Evolutionary conservation across 1,139 yeast genomes (phyloP).

Genomic region (Debaryomyces psychrophilus): DNA sequence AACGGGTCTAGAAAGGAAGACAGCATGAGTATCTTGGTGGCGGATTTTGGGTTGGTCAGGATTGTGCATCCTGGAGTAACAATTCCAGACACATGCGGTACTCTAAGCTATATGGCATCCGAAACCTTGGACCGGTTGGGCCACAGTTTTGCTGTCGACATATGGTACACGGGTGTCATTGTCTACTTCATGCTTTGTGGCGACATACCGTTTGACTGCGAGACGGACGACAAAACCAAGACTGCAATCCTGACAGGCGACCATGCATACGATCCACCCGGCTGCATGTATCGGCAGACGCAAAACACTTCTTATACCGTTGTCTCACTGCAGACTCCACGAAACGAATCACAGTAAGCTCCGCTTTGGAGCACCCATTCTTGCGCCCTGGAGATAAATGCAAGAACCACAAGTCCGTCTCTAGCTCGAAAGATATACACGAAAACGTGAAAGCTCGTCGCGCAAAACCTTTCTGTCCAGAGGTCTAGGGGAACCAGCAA

Average conservation of each 20-base stretch:
- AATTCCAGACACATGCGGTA: conserved; percentile 52
- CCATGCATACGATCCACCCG: conserved; percentile 65
- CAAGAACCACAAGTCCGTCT: background rate
- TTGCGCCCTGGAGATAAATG: conserved; percentile 17
- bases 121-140: conserved; percentile 59
- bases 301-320: conserved; percentile 58
- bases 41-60: conserved; percentile 71
- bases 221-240: conserved; percentile 68
- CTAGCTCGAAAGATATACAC: background rate
- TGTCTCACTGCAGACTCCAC: conserved; percentile 56
- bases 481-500: conserved; percentile 3
- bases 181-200: conserved; percentile 75
- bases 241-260: conserved; percentile 62
- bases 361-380: conserved; percentile 55
- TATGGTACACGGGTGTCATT: conserved; percentile 80
- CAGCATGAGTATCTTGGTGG: conserved; percentile 55
- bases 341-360: conserved; percentile 50
- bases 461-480: background rate
- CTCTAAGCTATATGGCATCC: conserved; percentile 78
- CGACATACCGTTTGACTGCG: conserved; percentile 80
- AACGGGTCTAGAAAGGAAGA: conserved; percentile 17
- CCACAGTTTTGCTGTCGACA: conserved; percentile 64
- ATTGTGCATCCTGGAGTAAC: conserved; percentile 29
- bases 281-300: conserved; percentile 54
- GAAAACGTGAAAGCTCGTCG: background rate